Percentiles rank a stretch among this genome's conserved stretches.
Conservation (phyloP, 2,329 filamentous ascomycete species). For the Epichloe elymi region DNA sequence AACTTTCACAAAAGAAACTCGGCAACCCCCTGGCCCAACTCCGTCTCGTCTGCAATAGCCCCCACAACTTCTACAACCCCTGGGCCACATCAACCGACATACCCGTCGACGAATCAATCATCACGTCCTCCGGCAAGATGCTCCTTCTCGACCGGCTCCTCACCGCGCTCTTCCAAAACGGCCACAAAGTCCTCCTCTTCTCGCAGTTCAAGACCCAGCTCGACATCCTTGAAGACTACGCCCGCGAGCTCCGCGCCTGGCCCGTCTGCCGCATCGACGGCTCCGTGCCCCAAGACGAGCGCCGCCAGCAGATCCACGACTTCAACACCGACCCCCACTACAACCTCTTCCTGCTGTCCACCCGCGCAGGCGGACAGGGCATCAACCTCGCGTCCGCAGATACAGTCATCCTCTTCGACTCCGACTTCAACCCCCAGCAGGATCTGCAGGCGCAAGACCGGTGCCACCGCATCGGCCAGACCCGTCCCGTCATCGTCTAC, state of each 20-base stretch:
- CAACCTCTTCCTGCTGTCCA: conserved; percentile 78
- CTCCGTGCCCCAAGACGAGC: conserved; percentile 60
- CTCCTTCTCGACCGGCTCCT: conserved; percentile 79
- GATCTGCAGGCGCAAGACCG: conserved; percentile 94
- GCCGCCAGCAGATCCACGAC: conserved; percentile 55
- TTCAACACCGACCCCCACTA: conserved; percentile 55
- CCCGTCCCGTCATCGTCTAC: conserved; percentile 81
- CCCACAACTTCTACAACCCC: conserved; percentile 93
- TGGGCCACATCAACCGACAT: conserved; percentile 51
- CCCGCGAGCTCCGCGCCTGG: conserved; percentile 61
- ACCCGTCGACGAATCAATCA: conserved; percentile 62
- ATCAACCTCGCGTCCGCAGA: conserved; percentile 90
- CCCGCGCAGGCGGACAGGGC: conserved; percentile 82
- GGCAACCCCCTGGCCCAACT: conserved; percentile 89
- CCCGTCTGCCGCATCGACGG: conserved; percentile 84
- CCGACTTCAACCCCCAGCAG: conserved; percentile 90
- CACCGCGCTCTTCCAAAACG: conserved; percentile 55
- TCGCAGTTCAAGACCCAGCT: conserved; percentile 93
- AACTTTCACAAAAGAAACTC: conserved; percentile 82
- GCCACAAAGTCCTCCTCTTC: conserved; percentile 90
- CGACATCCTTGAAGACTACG: conserved; percentile 82
- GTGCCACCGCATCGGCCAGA: conserved; percentile 89
- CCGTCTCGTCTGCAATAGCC: conserved; percentile 81
- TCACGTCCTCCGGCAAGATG: conserved; percentile 92
- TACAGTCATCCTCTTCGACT: conserved; percentile 83